Evolutionary conservation across 225 moss, liverwort and hornwort genomes (phyloP), one percentile per base, ranked within the genome.

Genomic region (Ulota crispa): DNA sequence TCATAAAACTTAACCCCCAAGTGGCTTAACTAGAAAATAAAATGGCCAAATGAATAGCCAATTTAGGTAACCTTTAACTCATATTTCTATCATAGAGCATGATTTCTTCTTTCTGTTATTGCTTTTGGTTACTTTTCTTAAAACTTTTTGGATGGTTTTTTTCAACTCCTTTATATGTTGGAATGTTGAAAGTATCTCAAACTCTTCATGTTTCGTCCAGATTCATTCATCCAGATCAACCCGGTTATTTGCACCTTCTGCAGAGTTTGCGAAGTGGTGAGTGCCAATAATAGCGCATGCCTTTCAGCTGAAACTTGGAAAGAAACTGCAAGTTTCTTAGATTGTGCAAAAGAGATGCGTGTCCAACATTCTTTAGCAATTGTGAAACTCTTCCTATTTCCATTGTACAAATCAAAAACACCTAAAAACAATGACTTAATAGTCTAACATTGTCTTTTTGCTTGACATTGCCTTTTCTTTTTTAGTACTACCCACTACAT

Each of bases 221-320:
- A 84, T 87, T 89, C 59, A 93, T 98, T 76, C 89, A 91, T 66
- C 94, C 98, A 83, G 98, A 98, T 87, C 93, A 95, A 31, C 86
- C 84, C 31, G 95, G 94, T 16, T 98, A 95, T 60, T 73, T 98
- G 78, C 83, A 85, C n/a, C 94, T 98, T 78, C 88, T 95, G 19
- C 91, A 86, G 77, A 93, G 94, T 82, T 85, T 98, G 80, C 89
- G 94, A 71, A 90, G 86, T 75, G 95, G 94, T 37, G 94, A 90
- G 42, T 91, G 87, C 32, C 80, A 54, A 52, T 92, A 78, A 86
- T 61, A 65, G 56, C 43, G 52, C 69, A 50, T 34, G 23, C 77
- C 36, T 68, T 68, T 8, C 70, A 75, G 37, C 52, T 61, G 39
- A 30, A 6, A 28, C 7, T 36, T 79, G 36, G 24, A 67, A 68